Evolutionary conservation across 345 rosid species (phyloP), one percentile per base, ranked within the genome.

Genomic region (Gossypium herbaceum): DNA sequence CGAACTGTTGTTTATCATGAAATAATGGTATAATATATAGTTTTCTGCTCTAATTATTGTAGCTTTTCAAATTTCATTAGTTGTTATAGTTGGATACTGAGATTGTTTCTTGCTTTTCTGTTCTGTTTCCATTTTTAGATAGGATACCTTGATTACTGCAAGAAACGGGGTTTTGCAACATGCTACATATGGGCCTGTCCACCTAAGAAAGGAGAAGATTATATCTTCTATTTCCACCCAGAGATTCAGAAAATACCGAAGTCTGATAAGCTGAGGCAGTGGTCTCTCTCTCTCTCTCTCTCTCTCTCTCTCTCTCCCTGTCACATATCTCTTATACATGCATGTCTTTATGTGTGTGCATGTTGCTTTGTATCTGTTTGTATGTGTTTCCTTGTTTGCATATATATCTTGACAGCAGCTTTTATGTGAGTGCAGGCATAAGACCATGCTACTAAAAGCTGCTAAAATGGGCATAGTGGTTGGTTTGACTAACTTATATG

Each of bases 181-280:
- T 86, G 91, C 81, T 93, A 95, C 55, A 83, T 95, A 78, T 95
- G 99, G 97, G 94, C 93, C 27, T 95, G 98, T 83, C 97, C 99
- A 57, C 99, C 99, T 1, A 20, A 60, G 29, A 88, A 87, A 79
- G 99, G 98, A 73, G 96, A 89, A 84, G 99, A 95, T 78, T 91
- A 91, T 80, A 91, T 95, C 72, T 72, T 95, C 69, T 86, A 91
- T 70, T 93, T 93, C 76, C 98, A 94, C 85, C 98, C 98, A 45
- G 91, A 89, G 82, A 86, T 86, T 78, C 98, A 94, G 84, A 87
- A 92, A 79, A 94, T 88, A 22, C 98, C 98, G 70, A 86, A 87
- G 75, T 75, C 91, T 61, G 96, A 91, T 84, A 93, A 93, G 78
- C 97, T 93, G 71, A 84, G 96, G 62, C 73, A 73, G 50, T 84